Evolutionary conservation across 495 filamentous ascomycete species (phyloP).

Genomic region (Thermothielavioides terrestris): DNA sequence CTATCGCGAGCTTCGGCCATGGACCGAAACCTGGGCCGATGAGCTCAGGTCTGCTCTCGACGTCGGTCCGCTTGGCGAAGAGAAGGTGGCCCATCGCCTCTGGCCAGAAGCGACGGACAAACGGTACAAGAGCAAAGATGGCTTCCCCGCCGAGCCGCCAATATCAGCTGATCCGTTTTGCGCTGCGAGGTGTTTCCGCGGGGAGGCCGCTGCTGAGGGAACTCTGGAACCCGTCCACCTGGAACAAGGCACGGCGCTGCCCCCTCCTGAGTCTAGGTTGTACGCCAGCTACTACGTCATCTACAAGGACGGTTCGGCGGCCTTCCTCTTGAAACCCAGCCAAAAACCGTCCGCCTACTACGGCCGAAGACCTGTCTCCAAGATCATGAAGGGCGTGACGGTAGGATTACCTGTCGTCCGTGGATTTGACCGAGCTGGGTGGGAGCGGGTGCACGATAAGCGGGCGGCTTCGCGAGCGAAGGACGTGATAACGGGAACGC

Average conservation of each 20-base stretch:
- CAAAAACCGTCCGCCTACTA: slow-evolving; percentile 74
- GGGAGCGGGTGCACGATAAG: slow-evolving; percentile 62
- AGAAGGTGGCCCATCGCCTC: slow-evolving; percentile 74
- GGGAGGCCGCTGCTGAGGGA: slow-evolving; percentile 48
- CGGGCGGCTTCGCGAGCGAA: slow-evolving; percentile 31
- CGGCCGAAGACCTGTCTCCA: slow-evolving; percentile 64
- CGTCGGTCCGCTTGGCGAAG: slow-evolving; percentile 80
- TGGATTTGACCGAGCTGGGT: slow-evolving; percentile 69
- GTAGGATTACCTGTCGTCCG: slow-evolving; percentile 82
- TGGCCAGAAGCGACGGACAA: slow-evolving; percentile 56
- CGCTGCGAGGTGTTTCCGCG: slow-evolving; percentile 45
- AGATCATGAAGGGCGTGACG: slow-evolving; percentile 72
- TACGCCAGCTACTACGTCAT: slow-evolving; percentile 70
- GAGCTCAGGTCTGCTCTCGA: slow-evolving; percentile 87
- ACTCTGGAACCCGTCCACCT: slow-evolving; percentile 33
- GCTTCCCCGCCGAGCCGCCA: slow-evolving; percentile 32
- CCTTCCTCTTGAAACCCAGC: slow-evolving; percentile 72
- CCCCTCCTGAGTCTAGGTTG: slow-evolving; percentile 28
- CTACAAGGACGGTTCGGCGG: slow-evolving; percentile 64
- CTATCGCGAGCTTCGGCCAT: slow-evolving; percentile 76
- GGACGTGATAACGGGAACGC: slow-evolving; percentile 26
- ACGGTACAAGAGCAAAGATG: slow-evolving; percentile 28
- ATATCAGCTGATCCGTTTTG: slow-evolving; percentile 48
- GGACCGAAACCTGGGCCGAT: slow-evolving; percentile 89
- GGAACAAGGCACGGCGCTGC: slow-evolving; percentile 27